phyloP scores from a whole-genome alignment of 2,329 filamentous ascomycete species.

The Aplosporella prunicola region DNA sequence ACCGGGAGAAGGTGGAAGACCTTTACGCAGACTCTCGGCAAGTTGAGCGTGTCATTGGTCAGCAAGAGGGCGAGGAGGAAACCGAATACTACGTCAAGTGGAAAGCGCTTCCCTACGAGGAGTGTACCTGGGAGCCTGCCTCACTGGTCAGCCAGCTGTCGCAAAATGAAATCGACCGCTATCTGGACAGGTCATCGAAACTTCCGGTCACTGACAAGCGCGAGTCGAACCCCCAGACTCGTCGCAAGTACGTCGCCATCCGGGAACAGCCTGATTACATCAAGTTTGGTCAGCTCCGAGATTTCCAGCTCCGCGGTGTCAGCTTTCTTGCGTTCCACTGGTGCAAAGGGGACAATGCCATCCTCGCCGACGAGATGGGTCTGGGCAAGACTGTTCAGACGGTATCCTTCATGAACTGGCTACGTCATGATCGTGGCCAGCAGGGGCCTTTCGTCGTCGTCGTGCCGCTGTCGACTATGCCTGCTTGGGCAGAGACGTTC shows the following conservation, averaged over 20 bases:
- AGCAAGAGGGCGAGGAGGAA: slow-evolving; percentile 68
- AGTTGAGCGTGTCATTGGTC: slow-evolving; percentile 85
- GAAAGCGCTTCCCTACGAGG: slow-evolving; percentile 88
- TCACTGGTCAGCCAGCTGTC: slow-evolving; percentile 66
- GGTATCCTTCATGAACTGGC: slow-evolving; percentile 93
- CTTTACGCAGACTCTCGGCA: slow-evolving; percentile 82
- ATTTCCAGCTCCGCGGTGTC: slow-evolving; percentile 87
- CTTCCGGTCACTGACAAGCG: slow-evolving; percentile 70
- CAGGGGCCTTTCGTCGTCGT: slow-evolving; percentile 94
- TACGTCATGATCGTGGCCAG: slow-evolving; percentile 79
- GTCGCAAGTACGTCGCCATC: slow-evolving; percentile 45
- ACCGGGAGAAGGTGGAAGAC: slow-evolving; percentile 83
- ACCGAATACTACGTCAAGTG: slow-evolving; percentile 93
- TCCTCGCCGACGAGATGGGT: slow-evolving; percentile 97
- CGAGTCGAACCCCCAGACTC: slow-evolving; percentile 66
- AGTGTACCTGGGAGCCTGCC: slow-evolving; percentile 85
- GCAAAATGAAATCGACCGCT: slow-evolving; percentile 85
- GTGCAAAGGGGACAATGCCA: slow-evolving; percentile 89
- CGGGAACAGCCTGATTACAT: slow-evolving; percentile 80
- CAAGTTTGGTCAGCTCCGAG: slow-evolving; percentile 71
- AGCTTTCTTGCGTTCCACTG: slow-evolving; percentile 97
- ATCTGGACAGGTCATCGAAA: slow-evolving; percentile 70
- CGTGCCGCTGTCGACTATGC: slow-evolving; percentile 94
- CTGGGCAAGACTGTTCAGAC: slow-evolving; percentile 97
- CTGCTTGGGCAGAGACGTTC: slow-evolving; percentile 96